Percentiles rank a stretch among this genome's conserved stretches.
These are phyloP conservation scores for Suillus cothurnatus DNA, from an alignment of 768 basidiomycete species.

Conservation along the genomic window DNA sequence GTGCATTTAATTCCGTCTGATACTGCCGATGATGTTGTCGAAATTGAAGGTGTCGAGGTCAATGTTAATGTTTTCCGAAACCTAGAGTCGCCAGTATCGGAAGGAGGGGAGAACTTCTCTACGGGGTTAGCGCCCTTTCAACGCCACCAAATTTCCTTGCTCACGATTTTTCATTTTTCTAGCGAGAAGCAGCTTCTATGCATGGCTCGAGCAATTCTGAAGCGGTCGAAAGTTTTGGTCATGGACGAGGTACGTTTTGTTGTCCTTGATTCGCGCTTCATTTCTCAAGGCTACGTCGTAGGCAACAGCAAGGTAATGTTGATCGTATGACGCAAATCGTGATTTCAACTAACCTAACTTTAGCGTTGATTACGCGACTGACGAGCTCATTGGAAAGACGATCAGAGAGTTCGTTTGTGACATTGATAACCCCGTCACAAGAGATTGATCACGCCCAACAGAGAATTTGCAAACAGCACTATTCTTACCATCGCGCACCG, in stretches of 20 bases:
- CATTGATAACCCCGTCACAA: background rate
- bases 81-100: conserved; percentile 72
- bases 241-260: conserved; percentile 73
- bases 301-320: conserved; percentile 67
- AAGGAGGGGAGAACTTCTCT: conserved; percentile 90
- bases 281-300: conserved; percentile 26
- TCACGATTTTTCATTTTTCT: background rate
- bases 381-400: conserved; percentile 82
- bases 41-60: conserved; percentile 40
- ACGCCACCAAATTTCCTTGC: conserved; percentile 16
- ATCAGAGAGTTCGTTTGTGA: conserved; percentile 64
- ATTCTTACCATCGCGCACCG: conserved; percentile 85
- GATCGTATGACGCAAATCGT: background rate
- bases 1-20: conserved; percentile 76
- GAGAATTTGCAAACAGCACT: conserved; percentile 79
- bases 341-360: conserved; percentile 5
- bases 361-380: conserved; percentile 84
- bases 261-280: background rate
- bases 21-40: conserved; percentile 47
- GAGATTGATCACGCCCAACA: conserved; percentile 25
- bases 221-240: conserved; percentile 73
- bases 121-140: conserved; percentile 55
- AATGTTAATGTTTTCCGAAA: conserved; percentile 80
- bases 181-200: conserved; percentile 86
- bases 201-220: conserved; percentile 86